These are phyloP conservation scores for Zygnema circumcarinatum DNA, from an alignment of 139 green algal genomes.

Conservation along the genomic window DNA sequence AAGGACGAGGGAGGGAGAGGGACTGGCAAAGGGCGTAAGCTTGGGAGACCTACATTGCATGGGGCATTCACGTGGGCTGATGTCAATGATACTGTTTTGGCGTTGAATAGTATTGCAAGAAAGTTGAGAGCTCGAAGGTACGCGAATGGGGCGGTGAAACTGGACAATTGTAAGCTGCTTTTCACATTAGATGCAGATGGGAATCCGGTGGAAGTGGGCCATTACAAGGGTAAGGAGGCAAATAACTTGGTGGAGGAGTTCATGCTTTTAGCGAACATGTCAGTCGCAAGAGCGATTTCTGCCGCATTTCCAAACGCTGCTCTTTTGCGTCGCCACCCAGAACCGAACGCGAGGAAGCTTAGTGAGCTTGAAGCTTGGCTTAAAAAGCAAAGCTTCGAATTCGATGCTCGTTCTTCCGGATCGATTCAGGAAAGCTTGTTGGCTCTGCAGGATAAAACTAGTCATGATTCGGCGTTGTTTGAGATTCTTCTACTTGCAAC, in stretches of 20 bases:
- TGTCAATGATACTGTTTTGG: conserved; percentile 73
- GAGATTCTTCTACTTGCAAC: conserved; percentile 76
- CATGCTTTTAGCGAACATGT: conserved; percentile 95
- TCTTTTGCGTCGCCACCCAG: conserved; percentile 63
- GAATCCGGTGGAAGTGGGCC: neutral
- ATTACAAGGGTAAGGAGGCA: conserved; percentile 67
- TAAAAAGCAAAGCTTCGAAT: conserved; percentile 40
- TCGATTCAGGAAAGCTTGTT: conserved; percentile 44
- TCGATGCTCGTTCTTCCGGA: conserved; percentile 35
- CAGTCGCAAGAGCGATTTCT: conserved; percentile 78
- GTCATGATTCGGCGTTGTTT: conserved; percentile 35
- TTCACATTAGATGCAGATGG: conserved; percentile 78
- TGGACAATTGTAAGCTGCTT: conserved; percentile 83
- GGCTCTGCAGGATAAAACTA: conserved; percentile 6
- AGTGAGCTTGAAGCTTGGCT: conserved; percentile 42
- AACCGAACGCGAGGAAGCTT: conserved; percentile 63
- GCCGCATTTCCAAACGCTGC: conserved; percentile 70
- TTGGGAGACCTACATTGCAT: conserved; percentile 58
- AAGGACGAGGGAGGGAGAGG: neutral
- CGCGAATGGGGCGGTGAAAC: conserved; percentile 57
- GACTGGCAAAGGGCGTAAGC: neutral
- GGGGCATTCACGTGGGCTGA: conserved; percentile 73
- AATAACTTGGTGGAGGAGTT: conserved; percentile 97
- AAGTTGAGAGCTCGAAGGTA: conserved; percentile 52
- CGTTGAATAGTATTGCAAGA: conserved; percentile 74